phyloP scores from a whole-genome alignment of 2,329 filamentous ascomycete species.

The Colletotrichum sublineola region DNA sequence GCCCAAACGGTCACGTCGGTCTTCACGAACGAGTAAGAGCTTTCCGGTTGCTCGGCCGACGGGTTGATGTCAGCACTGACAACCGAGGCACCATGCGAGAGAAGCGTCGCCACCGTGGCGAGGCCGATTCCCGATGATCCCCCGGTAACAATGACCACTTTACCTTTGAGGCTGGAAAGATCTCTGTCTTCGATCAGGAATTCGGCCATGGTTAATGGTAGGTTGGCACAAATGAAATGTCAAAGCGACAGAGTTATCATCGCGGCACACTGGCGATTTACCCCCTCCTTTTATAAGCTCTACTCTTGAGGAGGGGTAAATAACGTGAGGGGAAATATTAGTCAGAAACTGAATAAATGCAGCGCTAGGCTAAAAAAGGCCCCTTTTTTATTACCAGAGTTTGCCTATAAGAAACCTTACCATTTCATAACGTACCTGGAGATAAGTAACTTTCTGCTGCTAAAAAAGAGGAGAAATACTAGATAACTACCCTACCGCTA shows the following conservation, averaged over 20 bases:
- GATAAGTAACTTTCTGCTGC: too few relatives aligned
- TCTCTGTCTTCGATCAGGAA: conserved; percentile 61
- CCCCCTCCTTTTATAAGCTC: too few relatives aligned
- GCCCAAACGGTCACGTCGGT: conserved; percentile 65
- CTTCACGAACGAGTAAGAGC: conserved; percentile 56
- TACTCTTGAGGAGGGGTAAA: background rate
- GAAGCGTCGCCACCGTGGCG: conserved; percentile 66
- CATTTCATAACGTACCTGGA: too few relatives aligned
- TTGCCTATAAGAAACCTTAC: too few relatives aligned
- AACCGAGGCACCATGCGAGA: conserved; percentile 67
- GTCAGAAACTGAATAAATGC: too few relatives aligned
- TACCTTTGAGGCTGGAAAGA: conserved; percentile 65
- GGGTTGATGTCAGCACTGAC: conserved; percentile 67
- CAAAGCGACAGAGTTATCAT: too few relatives aligned
- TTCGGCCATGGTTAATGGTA: conserved; percentile 54
- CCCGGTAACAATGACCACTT: conserved; percentile 78
- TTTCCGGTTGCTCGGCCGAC: conserved; percentile 47
- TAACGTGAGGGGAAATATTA: too few relatives aligned
- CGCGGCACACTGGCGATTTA: background rate
- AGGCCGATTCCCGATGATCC: conserved; percentile 81
- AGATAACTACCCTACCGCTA: too few relatives aligned
- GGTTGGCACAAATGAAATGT: background rate
- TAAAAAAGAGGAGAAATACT: too few relatives aligned
- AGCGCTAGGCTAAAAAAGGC: too few relatives aligned
- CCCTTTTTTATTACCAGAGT: too few relatives aligned